Evolutionary conservation across 2,329 filamentous ascomycete species (phyloP).

Genomic region (Stenocarpella maydis): DNA sequence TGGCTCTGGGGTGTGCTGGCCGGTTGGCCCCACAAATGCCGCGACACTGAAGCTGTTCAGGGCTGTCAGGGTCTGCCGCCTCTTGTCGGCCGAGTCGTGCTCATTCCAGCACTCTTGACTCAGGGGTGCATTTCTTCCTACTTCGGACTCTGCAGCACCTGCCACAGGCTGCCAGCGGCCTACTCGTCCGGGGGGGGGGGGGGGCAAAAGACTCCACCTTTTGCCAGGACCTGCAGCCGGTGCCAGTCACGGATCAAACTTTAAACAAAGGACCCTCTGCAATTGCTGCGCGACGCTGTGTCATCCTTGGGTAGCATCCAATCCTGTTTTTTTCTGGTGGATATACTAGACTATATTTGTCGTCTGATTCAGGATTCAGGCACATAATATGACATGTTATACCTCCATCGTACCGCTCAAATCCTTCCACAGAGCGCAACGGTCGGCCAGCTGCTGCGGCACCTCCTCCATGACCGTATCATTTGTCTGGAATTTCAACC

Average conservation of each 20-base stretch:
- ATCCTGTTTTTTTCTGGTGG: background rate
- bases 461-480: constrained; percentile 52
- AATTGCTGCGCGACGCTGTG: background rate
- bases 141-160: background rate
- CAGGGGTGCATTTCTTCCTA: constrained; percentile 8
- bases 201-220: background rate
- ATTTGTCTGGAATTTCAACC: constrained; percentile 52
- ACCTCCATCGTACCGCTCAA: constrained; percentile 47
- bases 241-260: constrained; percentile 21
- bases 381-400: constrained; percentile 28
- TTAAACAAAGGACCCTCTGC: constrained; percentile 1
- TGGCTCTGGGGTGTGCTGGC: constrained; percentile 2
- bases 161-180: background rate
- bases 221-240: constrained; percentile 12
- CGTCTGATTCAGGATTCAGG: constrained; percentile 19
- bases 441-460: constrained; percentile 43
- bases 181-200: too few species aligned
- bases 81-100: background rate
- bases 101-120: constrained; percentile 2
- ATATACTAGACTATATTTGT: constrained; percentile 10
- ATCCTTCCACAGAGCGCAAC: constrained; percentile 52
- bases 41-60: constrained; percentile 10
- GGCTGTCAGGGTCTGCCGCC: too few species aligned
- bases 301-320: background rate
- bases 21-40: background rate